Evolutionary conservation across 2,329 filamentous ascomycete genomes (phyloP).

Genomic region (Penicillium sp.): DNA sequence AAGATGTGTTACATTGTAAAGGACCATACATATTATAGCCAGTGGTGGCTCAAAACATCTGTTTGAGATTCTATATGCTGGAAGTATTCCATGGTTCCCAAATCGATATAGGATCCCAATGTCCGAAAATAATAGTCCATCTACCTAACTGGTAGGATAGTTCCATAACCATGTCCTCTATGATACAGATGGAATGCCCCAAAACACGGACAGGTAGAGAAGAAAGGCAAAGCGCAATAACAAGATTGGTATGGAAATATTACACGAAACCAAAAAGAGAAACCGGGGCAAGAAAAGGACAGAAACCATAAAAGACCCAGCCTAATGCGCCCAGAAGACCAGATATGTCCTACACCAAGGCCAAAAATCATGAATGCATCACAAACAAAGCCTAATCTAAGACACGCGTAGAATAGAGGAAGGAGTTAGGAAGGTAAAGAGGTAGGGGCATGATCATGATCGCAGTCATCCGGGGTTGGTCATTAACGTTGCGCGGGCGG

Average conservation of each 20-base stretch:
- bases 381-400: constrained; percentile 24
- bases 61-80: not conserved
- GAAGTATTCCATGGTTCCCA: not conserved
- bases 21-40: not conserved
- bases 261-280: constrained; percentile 11
- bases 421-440: constrained; percentile 17
- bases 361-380: constrained; percentile 13
- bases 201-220: not conserved
- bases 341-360: constrained; percentile 4
- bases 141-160: not conserved
- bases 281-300: constrained; percentile 13
- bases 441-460: constrained; percentile 28
- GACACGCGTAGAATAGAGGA: constrained; percentile 25
- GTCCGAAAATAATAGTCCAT: not conserved
- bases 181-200: constrained; percentile 5
- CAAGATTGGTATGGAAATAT: constrained; percentile 27
- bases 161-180: not conserved
- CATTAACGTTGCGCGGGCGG: constrained; percentile 45
- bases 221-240: constrained; percentile 15
- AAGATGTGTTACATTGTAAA: not conserved
- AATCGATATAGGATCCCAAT: no score
- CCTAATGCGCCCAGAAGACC: constrained; percentile 3
- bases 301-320: not conserved
- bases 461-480: constrained; percentile 34
- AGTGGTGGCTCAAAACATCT: not conserved